Evolutionary conservation across 495 filamentous ascomycete species (phyloP).

Genomic region (Podospora tetraspora): DNA sequence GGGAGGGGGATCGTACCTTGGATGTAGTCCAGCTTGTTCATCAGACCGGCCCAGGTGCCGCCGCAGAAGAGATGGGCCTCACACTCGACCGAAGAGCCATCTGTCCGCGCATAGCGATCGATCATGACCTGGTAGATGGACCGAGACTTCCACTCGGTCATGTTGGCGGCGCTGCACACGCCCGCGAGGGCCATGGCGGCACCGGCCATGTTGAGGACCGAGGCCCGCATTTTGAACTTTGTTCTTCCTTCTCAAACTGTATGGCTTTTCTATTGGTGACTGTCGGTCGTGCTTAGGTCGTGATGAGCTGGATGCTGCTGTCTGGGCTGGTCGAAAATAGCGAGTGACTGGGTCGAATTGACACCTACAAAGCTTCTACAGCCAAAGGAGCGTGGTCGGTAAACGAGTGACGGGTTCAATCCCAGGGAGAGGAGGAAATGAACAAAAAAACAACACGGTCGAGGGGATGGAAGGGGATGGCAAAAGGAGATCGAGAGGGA

Average conservation of each 20-base stretch:
- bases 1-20: conserved; percentile 18
- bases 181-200: conserved; percentile 27
- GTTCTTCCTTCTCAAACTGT: background rate
- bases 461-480: background rate
- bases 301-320: background rate
- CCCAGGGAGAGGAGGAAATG: background rate
- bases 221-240: conserved; percentile 20
- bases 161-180: conserved; percentile 22
- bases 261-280: background rate
- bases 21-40: conserved; percentile 33
- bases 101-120: conserved; percentile 64
- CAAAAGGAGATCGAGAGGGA: background rate
- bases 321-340: conserved; percentile 1
- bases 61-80: conserved; percentile 62
- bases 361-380: background rate
- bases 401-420: background rate
- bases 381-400: conserved; percentile 5
- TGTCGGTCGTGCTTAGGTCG: background rate
- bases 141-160: conserved; percentile 53
- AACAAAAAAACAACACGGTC: background rate
- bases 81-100: conserved; percentile 54
- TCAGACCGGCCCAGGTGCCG: conserved; percentile 54
- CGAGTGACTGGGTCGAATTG: conserved; percentile 27
- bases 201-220: conserved; percentile 19
- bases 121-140: conserved; percentile 73